Evolutionary conservation across 2,329 filamentous ascomycete genomes (phyloP).

Genomic region (Monilinia vaccinii-corymbosi): DNA sequence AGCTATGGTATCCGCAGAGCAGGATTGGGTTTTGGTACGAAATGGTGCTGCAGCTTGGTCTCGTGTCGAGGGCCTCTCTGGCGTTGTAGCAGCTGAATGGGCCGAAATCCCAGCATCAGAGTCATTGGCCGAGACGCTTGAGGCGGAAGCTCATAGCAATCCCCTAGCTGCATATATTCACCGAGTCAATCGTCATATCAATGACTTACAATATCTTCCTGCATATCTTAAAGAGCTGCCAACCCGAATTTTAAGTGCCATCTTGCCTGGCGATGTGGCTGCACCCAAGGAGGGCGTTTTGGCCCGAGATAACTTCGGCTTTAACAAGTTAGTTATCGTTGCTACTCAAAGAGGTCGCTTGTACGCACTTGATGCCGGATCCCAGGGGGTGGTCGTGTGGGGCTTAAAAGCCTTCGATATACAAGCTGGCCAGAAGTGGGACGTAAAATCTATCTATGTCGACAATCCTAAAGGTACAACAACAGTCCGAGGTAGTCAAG

Average conservation of each 20-base stretch:
- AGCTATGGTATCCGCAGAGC: slow-evolving; percentile 56
- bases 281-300: slow-evolving; percentile 38
- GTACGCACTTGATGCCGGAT: slow-evolving; percentile 69
- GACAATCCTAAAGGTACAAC: slow-evolving; percentile 44
- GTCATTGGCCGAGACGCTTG: slow-evolving; percentile 68
- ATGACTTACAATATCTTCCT: slow-evolving; percentile 70
- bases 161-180: slow-evolving; percentile 77
- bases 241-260: slow-evolving; percentile 53
- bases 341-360: slow-evolving; percentile 73
- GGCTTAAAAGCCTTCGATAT: slow-evolving; percentile 54
- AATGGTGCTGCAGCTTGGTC: slow-evolving; percentile 77
- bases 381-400: slow-evolving; percentile 69
- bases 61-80: slow-evolving; percentile 73
- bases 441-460: slow-evolving; percentile 58
- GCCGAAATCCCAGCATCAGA: slow-evolving; percentile 67
- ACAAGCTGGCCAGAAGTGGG: slow-evolving; percentile 46
- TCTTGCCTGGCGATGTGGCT: slow-evolving; percentile 44
- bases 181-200: slow-evolving; percentile 70
- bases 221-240: slow-evolving; percentile 63
- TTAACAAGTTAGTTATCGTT: slow-evolving; percentile 75
- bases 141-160: slow-evolving; percentile 79
- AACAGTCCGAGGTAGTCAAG: slow-evolving; percentile 34
- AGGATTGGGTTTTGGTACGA: slow-evolving; percentile 75
- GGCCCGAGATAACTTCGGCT: slow-evolving; percentile 71
- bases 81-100: slow-evolving; percentile 70